Conservation (phyloP, 805 yeast species). For the Saccharomycopsis amapae region DNA sequence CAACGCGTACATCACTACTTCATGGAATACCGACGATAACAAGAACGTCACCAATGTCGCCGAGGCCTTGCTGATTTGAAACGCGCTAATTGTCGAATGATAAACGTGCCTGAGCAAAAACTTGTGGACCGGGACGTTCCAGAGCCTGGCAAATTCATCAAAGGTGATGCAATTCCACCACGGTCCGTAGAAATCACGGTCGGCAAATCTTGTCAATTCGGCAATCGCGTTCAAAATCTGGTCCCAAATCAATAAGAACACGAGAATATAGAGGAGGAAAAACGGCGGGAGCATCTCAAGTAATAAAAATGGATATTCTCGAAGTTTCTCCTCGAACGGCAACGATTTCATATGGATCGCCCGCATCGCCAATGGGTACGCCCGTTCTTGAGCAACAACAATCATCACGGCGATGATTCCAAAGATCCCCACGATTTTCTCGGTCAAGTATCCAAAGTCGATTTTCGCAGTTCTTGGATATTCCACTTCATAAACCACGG, state of each 20-base stretch:
- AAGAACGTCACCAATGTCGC: slow-evolving; percentile 79
- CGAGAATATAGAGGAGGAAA: slow-evolving; percentile 63
- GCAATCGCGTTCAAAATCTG: slow-evolving; percentile 85
- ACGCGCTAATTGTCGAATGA: slow-evolving; percentile 77
- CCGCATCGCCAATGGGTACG: slow-evolving; percentile 65
- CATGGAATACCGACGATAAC: slow-evolving; percentile 80
- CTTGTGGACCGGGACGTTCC: slow-evolving; percentile 93
- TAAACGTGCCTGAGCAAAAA: slow-evolving; percentile 90
- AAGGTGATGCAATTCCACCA: slow-evolving; percentile 98
- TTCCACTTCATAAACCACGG: slow-evolving; percentile 73
- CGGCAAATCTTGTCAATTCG: slow-evolving; percentile 80
- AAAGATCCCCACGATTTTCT: slow-evolving; percentile 71
- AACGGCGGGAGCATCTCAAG: slow-evolving; percentile 78
- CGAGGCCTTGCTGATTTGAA: slow-evolving; percentile 51
- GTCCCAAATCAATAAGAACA: slow-evolving; percentile 92
- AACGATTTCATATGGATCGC: slow-evolving; percentile 48
- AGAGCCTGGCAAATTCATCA: slow-evolving; percentile 87
- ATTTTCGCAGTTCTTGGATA: slow-evolving; percentile 71
- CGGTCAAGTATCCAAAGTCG: slow-evolving; percentile 59
- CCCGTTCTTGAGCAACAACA: slow-evolving; percentile 61
- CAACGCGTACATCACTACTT: slow-evolving; percentile 83
- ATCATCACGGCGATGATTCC: slow-evolving; percentile 85
- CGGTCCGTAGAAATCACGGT: slow-evolving; percentile 86
- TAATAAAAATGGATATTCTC: slow-evolving; percentile 49
- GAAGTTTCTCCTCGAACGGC: slow-evolving; percentile 39